A percentile compares a stretch with the other conserved stretches of the same genome.
phyloP scores from a whole-genome alignment of 1,284 basidiomycete genomes.

The Marasmius tenuissimus region DNA sequence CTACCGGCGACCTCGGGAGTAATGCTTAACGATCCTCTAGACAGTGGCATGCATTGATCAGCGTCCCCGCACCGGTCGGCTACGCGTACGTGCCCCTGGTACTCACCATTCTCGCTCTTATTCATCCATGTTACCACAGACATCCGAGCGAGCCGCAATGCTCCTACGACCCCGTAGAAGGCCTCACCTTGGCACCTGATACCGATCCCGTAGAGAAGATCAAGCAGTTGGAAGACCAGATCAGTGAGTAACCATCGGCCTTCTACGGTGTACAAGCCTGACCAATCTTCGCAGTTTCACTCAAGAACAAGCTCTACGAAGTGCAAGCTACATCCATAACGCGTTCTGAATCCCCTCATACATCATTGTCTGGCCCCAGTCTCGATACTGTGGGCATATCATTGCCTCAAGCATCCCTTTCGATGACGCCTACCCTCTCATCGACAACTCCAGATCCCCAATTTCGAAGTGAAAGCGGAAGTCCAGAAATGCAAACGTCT shows the following conservation, averaged over 20 bases:
- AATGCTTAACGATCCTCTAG: slow-evolving; percentile 28
- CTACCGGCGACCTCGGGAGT: slow-evolving; percentile 4
- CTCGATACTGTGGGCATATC: slow-evolving; percentile 37
- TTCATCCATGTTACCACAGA: slow-evolving; percentile 33
- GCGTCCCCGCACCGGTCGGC: slow-evolving; percentile 75
- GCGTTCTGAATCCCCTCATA: slow-evolving; percentile 39
- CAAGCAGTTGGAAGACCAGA: slow-evolving; percentile 72
- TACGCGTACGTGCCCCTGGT: slow-evolving; percentile 57
- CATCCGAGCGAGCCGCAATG: slow-evolving; percentile 81
- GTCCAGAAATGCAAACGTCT: slow-evolving; percentile 45
- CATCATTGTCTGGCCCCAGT: slow-evolving; percentile 18
- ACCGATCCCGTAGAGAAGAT: slow-evolving; percentile 76
- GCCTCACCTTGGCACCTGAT: slow-evolving; percentile 69
- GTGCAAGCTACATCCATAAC: slow-evolving; percentile 36
- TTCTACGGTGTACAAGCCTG: not conserved
- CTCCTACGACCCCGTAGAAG: slow-evolving; percentile 81
- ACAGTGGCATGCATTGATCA: slow-evolving; percentile 77
- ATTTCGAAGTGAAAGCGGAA: slow-evolving; percentile 47
- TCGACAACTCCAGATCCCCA: slow-evolving; percentile 41
- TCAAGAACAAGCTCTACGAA: slow-evolving; percentile 64
- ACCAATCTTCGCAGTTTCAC: slow-evolving; percentile 44
- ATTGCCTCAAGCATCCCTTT: slow-evolving; percentile 48
- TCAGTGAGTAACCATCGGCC: slow-evolving; percentile 46
- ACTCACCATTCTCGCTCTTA: slow-evolving; percentile 1
- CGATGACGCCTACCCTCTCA: slow-evolving; percentile 42